phyloP scores from a whole-genome alignment of 805 yeast genomes.

The Danielia oregonensis region DNA sequence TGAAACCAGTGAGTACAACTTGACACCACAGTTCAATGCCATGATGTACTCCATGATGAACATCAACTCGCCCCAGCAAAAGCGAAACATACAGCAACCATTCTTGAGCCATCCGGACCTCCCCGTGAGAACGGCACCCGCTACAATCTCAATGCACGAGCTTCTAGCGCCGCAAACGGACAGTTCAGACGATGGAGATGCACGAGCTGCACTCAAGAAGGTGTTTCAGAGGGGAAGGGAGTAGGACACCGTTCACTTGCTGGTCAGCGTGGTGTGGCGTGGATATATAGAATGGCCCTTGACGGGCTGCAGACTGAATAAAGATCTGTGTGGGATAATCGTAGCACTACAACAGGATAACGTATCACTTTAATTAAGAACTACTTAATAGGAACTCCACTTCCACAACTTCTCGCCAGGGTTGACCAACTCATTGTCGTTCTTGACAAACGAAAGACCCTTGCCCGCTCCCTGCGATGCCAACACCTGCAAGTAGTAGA shows the following conservation, averaged over 20 bases:
- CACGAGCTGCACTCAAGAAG: constrained; percentile 5
- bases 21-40: constrained; percentile 40
- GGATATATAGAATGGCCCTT: no score
- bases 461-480: constrained; percentile 37
- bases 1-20: constrained; percentile 29
- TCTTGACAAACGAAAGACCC: constrained; percentile 30
- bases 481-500: constrained; percentile 29
- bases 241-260: no score
- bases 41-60: constrained; percentile 37
- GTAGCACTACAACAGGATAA: no score
- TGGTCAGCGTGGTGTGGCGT: no score
- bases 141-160: constrained; percentile 1
- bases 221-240: background rate
- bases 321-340: background rate
- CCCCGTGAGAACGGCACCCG: constrained; percentile 1
- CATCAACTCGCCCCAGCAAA: constrained; percentile 27
- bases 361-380: background rate
- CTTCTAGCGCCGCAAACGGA: background rate
- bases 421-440: constrained; percentile 42
- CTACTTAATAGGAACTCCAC: constrained; percentile 31
- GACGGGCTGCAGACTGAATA: no score
- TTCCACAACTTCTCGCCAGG: constrained; percentile 43
- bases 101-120: constrained; percentile 1
- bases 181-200: constrained; percentile 4
- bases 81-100: background rate